Evolutionary conservation across 2,329 filamentous ascomycete genomes (phyloP).

Genomic region (Xylaria sp.): DNA sequence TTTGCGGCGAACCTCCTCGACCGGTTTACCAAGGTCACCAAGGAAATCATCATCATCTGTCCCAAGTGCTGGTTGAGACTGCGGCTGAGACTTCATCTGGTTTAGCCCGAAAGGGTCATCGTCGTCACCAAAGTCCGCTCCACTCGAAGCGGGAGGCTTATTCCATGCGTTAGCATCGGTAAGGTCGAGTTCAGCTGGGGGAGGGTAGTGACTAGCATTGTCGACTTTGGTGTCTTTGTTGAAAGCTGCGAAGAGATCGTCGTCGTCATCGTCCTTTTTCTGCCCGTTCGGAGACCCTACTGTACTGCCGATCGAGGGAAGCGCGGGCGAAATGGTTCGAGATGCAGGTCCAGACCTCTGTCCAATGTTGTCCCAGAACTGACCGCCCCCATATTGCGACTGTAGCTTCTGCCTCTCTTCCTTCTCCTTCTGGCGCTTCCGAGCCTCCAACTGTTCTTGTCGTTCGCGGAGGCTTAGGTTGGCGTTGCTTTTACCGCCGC

Average conservation of each 20-base stretch:
- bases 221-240: constrained; percentile 68
- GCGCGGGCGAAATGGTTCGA: constrained; percentile 49
- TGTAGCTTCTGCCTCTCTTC: constrained; percentile 73
- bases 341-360: constrained; percentile 50
- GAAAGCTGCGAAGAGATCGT: constrained; percentile 70
- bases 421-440: constrained; percentile 73
- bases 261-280: constrained; percentile 55
- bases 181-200: constrained; percentile 55
- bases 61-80: constrained; percentile 24
- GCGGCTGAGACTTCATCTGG: constrained; percentile 53
- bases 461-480: constrained; percentile 80
- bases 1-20: constrained; percentile 63
- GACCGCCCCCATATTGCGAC: constrained; percentile 74
- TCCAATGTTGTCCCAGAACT: constrained; percentile 77
- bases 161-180: constrained; percentile 59
- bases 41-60: constrained; percentile 64
- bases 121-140: constrained; percentile 55
- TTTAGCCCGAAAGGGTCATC: constrained; percentile 88
- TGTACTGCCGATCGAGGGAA: constrained; percentile 36
- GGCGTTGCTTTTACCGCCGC: constrained; percentile 61
- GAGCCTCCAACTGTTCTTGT: constrained; percentile 66
- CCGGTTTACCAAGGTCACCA: constrained; percentile 65
- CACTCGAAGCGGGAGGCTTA: constrained; percentile 37
- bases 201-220: constrained; percentile 66
- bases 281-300: constrained; percentile 36